Evolutionary conservation across 768 basidiomycete species (phyloP).

Genomic region (Chalciporus sphaerocephalus): DNA sequence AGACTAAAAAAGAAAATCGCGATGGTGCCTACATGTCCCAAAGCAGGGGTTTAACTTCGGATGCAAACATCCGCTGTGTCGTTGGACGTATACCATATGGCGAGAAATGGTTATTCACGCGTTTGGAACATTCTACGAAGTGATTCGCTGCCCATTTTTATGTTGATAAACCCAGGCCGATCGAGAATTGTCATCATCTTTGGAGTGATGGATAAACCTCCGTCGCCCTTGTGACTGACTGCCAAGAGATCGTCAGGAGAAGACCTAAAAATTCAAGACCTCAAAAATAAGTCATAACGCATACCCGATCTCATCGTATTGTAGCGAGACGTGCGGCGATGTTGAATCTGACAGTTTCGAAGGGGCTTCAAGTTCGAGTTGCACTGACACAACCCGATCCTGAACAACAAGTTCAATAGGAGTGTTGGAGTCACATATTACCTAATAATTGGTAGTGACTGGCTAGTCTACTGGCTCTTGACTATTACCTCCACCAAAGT

Average conservation of each 20-base stretch:
- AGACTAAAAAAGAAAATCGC: neutral
- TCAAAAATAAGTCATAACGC: neutral
- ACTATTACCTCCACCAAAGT: too few relatives aligned
- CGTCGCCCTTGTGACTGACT: conserved; percentile 13
- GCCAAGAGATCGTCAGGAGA: neutral
- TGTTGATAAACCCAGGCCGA: conserved; percentile 24
- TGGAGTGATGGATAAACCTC: conserved; percentile 24
- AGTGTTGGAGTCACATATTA: too few relatives aligned
- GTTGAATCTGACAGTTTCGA: neutral
- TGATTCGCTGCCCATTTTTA: conserved; percentile 21
- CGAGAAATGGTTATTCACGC: conserved; percentile 15
- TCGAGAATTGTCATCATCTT: conserved; percentile 27
- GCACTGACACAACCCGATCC: too few relatives aligned
- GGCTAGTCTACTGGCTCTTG: too few relatives aligned
- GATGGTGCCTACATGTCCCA: neutral
- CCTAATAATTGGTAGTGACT: too few relatives aligned
- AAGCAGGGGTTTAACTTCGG: neutral
- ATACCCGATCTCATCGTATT: conserved; percentile 13
- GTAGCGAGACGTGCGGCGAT: neutral
- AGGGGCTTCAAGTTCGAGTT: neutral
- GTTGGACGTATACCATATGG: neutral
- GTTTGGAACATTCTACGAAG: conserved; percentile 30
- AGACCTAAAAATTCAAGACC: neutral
- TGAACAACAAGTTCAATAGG: too few relatives aligned
- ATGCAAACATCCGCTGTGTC: neutral